Evolutionary conservation across 202 grass and related monocot genomes (phyloP).

Genomic region (Brachypodium distachyon): DNA sequence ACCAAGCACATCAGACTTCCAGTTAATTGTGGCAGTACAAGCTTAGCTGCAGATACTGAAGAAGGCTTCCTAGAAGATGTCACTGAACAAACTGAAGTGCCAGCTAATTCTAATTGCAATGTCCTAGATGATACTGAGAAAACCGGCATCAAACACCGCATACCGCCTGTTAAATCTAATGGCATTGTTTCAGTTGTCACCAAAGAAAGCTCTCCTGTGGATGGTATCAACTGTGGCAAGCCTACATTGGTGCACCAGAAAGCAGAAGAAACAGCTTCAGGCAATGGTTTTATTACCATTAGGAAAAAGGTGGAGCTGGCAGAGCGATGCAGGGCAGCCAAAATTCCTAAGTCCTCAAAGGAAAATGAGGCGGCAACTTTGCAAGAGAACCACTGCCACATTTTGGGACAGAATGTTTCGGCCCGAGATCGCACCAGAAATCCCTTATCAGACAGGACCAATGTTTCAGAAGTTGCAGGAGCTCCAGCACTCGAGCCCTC

Average conservation of each 20-base stretch:
- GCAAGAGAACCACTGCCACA: background rate
- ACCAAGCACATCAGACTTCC: background rate
- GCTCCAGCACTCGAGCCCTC: background rate
- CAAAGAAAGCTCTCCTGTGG: background rate
- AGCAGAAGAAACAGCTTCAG: background rate
- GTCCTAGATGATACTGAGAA: background rate
- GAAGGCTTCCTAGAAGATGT: background rate
- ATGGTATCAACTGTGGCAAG: background rate
- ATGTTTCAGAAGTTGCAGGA: constrained; percentile 13
- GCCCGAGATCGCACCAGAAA: constrained; percentile 10
- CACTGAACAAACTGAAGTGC: background rate
- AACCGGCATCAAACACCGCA: background rate
- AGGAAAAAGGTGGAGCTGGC: constrained; percentile 6
- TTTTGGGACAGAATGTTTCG: background rate
- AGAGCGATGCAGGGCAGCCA: background rate
- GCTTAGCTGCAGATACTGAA: constrained; percentile 2
- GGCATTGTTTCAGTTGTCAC: background rate
- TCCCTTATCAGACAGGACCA: constrained; percentile 34
- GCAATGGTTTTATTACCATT: constrained; percentile 43
- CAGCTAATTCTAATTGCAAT: background rate
- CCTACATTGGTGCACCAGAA: background rate
- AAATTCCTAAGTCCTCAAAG: background rate
- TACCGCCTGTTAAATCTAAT: background rate
- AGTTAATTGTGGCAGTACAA: background rate
- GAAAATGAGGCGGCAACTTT: background rate